A percentile compares a stretch with the other conserved stretches of the same genome.
These are phyloP conservation scores for Podaxis sp. DNA, from an alignment of 768 basidiomycete genomes.

Conservation along the genomic window DNA sequence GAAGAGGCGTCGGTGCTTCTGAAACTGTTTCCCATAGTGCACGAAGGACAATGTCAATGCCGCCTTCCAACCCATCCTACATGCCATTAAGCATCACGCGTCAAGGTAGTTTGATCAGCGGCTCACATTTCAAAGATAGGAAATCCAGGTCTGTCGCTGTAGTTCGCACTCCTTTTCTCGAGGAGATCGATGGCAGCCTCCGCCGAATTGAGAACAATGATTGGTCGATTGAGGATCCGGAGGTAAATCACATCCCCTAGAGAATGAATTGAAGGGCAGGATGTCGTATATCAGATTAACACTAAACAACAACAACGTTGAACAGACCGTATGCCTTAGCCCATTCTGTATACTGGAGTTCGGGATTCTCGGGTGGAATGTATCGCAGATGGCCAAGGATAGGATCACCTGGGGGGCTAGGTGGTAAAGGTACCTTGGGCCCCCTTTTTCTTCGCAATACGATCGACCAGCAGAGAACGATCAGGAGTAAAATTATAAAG, in stretches of 20 bases:
- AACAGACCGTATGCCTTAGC: conserved; percentile 1
- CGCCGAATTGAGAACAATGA: conserved; percentile 18
- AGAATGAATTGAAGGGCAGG: neutral
- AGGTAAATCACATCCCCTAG: conserved; percentile 11
- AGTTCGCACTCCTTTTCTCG: conserved; percentile 20
- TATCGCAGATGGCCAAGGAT: neutral
- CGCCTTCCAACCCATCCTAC: conserved; percentile 1
- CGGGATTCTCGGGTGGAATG: neutral
- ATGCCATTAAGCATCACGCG: too few species aligned
- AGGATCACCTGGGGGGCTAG: neutral
- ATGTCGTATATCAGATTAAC: neutral
- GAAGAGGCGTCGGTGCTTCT: conserved; percentile 9
- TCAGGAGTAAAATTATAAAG: neutral
- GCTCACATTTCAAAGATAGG: conserved; percentile 5
- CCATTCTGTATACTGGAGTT: neutral
- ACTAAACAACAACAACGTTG: too few species aligned
- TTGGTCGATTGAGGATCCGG: conserved; percentile 1
- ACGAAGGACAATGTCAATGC: neutral
- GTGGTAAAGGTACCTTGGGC: neutral
- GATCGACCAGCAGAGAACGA: neutral
- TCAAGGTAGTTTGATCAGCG: neutral
- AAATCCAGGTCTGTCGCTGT: conserved; percentile 11
- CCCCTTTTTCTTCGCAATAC: neutral
- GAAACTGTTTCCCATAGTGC: conserved; percentile 1
- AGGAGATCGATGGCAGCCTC: conserved; percentile 21